Percentiles rank a stretch among this genome's conserved stretches.
Evolutionary conservation across 2,329 filamentous ascomycete genomes (phyloP).

Genomic region (Stagonosporopsis cucurbitacearum): DNA sequence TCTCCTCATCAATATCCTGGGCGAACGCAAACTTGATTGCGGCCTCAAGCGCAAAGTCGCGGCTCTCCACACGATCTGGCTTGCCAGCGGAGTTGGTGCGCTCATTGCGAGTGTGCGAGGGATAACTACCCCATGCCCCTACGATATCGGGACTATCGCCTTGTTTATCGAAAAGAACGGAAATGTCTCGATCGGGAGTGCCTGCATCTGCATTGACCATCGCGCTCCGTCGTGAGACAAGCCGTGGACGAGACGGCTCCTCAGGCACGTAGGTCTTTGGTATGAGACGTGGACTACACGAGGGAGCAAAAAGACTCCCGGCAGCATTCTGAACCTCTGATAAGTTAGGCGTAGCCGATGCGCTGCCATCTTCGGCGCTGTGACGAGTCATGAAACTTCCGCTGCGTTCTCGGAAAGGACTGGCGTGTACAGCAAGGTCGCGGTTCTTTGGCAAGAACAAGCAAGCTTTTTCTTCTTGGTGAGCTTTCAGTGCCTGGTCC

Average conservation of each 20-base stretch:
- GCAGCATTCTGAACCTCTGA: neutral
- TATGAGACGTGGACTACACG: neutral
- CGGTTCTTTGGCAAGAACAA: slow-evolving; percentile 45
- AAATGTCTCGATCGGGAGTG: slow-evolving; percentile 18
- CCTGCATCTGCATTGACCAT: slow-evolving; percentile 17
- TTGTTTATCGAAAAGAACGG: slow-evolving; percentile 35
- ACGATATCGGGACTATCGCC: slow-evolving; percentile 33
- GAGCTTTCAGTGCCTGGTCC: slow-evolving; percentile 46
- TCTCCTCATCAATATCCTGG: slow-evolving; percentile 27
- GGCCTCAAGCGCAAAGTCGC: slow-evolving; percentile 52
- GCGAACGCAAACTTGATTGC: slow-evolving; percentile 34
- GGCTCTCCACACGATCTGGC: slow-evolving; percentile 48
- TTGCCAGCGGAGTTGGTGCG: slow-evolving; percentile 50
- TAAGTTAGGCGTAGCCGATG: neutral
- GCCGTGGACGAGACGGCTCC: neutral
- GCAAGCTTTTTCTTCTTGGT: slow-evolving; percentile 45
- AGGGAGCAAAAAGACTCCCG: neutral
- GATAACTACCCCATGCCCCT: slow-evolving; percentile 56
- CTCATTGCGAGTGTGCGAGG: slow-evolving; percentile 53
- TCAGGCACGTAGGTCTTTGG: neutral
- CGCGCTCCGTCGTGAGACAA: slow-evolving; percentile 30
- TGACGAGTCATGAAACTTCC: slow-evolving; percentile 27
- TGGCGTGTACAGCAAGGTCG: slow-evolving; percentile 33
- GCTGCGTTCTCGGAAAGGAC: slow-evolving; percentile 44
- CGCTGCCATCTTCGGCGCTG: neutral